A percentile compares a stretch with the other conserved stretches of the same genome.
Evolutionary conservation across 306 rosid species (phyloP).

Genomic region (Pterocarpus santalinus): DNA sequence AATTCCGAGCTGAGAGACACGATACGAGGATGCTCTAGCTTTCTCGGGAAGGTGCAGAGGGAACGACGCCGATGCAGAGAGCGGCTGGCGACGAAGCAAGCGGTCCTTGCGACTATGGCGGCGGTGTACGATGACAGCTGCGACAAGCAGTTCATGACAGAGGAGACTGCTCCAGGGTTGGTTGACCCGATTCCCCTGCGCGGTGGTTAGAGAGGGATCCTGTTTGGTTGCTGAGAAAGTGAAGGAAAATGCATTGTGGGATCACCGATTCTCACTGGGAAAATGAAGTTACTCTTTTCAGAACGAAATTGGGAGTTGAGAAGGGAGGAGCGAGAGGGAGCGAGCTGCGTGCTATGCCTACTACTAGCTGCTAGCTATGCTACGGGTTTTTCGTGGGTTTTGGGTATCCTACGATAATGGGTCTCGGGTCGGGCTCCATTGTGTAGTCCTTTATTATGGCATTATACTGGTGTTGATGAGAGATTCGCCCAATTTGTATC

Average conservation of each 20-base stretch:
- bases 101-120: constrained; percentile 53
- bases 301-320: neutral
- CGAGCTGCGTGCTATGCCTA: too few species aligned
- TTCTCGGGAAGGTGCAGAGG: constrained; percentile 47
- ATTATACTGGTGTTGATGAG: neutral
- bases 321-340: neutral
- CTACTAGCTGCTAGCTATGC: too few species aligned
- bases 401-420: neutral
- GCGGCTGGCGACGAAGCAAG: constrained; percentile 40
- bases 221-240: constrained; percentile 36
- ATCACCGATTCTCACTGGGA: neutral
- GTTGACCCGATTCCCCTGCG: constrained; percentile 26
- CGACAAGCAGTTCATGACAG: constrained; percentile 73
- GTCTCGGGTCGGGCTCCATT: constrained; percentile 3
- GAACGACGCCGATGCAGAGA: constrained; percentile 43
- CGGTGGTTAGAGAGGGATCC: neutral
- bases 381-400: neutral
- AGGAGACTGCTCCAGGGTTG: constrained; percentile 6
- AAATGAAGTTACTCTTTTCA: neutral
- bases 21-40: constrained; percentile 27
- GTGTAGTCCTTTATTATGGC: neutral
- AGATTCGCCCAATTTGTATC: too few species aligned
- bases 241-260: constrained; percentile 36
- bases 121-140: constrained; percentile 63
- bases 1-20: constrained; percentile 46